Base-by-base conservation (phyloP, 768 basidiomycete genomes). In the Pleurotus eryngii region DNA sequence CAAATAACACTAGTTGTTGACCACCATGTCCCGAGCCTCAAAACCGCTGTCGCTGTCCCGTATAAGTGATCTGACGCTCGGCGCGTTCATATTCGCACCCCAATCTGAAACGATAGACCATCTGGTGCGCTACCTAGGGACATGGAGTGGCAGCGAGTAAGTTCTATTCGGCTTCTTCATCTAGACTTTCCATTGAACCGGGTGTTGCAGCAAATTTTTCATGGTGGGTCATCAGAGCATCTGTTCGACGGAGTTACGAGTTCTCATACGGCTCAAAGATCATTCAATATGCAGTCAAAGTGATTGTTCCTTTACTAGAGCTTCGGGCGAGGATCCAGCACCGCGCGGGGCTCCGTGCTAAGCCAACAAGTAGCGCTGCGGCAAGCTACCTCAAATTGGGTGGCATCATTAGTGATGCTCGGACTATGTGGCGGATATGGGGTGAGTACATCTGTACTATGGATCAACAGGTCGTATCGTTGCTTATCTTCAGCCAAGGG, bases 71-170 rank as follows among this genome's bases (percentile, higher is more conserved):
- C 46, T 72, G 5, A 76, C 87, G 18, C 70, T 92, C 4, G 91
- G 90, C 0, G 76, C 76, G 17, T 90, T 90, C 65, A 70, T 81
- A 26, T 67, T 68, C 30, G 70, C 89, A 8, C 81, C 81, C 22
- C 77, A 83, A 1, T 87, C 87, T 5, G 76, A 84, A 60, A 83
- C 79, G 4, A 68, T 93, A 45, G 79, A 91, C 64, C 90, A 91
- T 69, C 75, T 90, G 7, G 78, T 90, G 39, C 77, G 89, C 64
- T 92, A 84, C 66, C 75, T 93, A 53, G 84, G 87, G 56, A 90
- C 90, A 64, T 92, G 89, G 89, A 87, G 84, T 68, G 91, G 91
- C 24, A 90, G 83, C 82, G 92, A 94, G 91, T 92, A 76, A 75
- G 69, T 84, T 11, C 30, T 9, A 35, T 35, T 35, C 84, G 61